Evolutionary conservation across 768 basidiomycete genomes (phyloP), one percentile per base, ranked within the genome.

Genomic region (Suillus clintonianus): DNA sequence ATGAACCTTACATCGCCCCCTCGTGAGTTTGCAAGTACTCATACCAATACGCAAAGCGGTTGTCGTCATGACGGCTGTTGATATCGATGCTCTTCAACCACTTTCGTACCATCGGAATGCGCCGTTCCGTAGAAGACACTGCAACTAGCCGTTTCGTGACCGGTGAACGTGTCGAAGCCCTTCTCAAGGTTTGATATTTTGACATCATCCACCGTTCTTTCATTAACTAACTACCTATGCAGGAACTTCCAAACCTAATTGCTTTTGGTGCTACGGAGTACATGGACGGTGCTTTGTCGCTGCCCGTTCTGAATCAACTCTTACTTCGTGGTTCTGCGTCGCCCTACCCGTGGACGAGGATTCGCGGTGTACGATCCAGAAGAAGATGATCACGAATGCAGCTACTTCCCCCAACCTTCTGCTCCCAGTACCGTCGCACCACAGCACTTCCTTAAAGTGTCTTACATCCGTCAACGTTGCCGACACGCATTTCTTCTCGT

Each of bases 181-280:
- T 94, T 30, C 80, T 94, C 36, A 92, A 92, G 83, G 92, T 91
- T 64, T 30, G 83, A 71, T 11, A 22, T 34, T 58, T 27, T 37
- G 9, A 30, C 7, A 32, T 51, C 61, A 30, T 54, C 66, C 37
- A 19, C 37, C 15, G 59, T 65, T 47, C 34, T 62, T 66, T 53
- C 57, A 34, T 56, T 42, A 54, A 59, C 41, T 48, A 53, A 48
- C 19, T 27, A 3, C 45, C 43, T 55, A 68, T 65, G 30, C 71
- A 96, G 94, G 94, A 97, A 84, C 88, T 90, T 78, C 93, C 94
- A 0, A 95, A 95, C 67, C 80, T 99, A 13, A 82, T 82, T 19
- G 84, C 88, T 10, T 94, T 99, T 67, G 96, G 96, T n/a, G 95
- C 94, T 6, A 98, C 97, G 2, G 97, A 99, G 75, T 99, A 98